Evolutionary conservation across 2,329 filamentous ascomycete genomes (phyloP).

Genomic region (Niveomyces coronatus): DNA sequence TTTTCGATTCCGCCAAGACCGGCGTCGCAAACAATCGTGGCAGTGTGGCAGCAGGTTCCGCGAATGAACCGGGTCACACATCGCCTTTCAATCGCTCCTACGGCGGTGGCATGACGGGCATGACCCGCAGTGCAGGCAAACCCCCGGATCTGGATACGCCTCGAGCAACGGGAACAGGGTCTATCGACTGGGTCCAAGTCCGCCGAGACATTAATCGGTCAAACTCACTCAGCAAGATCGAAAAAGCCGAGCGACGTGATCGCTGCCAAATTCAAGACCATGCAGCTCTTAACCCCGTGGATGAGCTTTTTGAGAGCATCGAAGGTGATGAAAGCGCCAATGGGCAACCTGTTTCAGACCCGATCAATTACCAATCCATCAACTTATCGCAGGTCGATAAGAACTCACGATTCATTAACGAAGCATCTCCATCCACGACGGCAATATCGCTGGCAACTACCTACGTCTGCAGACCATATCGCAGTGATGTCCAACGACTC

Average conservation of each 20-base stretch:
- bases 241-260: constrained; percentile 74
- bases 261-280: constrained; percentile 92
- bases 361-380: constrained; percentile 68
- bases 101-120: constrained; percentile 18
- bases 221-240: constrained; percentile 83
- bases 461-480: constrained; percentile 87
- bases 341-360: constrained; percentile 69
- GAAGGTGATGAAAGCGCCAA: constrained; percentile 87
- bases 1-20: constrained; percentile 88
- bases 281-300: constrained; percentile 77
- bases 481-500: constrained; percentile 85
- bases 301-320: constrained; percentile 73
- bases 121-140: constrained; percentile 24
- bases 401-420: constrained; percentile 82
- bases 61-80: constrained; percentile 32
- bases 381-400: constrained; percentile 90
- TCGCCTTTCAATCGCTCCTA: constrained; percentile 32
- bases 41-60: constrained; percentile 56
- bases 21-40: constrained; percentile 82
- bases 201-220: constrained; percentile 91
- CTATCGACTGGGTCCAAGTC: constrained; percentile 92
- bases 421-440: constrained; percentile 71
- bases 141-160: constrained; percentile 40
- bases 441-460: constrained; percentile 75
- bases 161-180: constrained; percentile 48